phyloP scores from a whole-genome alignment of 768 basidiomycete genomes.

The Suillus placidus region DNA sequence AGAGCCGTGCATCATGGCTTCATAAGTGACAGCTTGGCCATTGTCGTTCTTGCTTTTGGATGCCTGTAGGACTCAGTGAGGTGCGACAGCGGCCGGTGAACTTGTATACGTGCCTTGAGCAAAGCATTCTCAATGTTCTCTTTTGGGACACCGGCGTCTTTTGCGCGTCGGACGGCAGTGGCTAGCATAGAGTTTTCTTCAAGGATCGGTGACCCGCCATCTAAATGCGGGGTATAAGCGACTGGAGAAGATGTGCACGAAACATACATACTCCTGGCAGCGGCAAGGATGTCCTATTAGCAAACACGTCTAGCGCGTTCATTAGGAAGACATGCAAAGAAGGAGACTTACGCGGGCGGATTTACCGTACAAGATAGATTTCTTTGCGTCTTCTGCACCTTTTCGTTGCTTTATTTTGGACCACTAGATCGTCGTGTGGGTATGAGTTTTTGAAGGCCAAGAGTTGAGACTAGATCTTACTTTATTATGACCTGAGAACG shows the following conservation, averaged over 20 bases:
- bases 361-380: constrained; percentile 58
- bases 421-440: constrained; percentile 48
- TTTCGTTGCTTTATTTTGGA: constrained; percentile 78
- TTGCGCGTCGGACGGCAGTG: constrained; percentile 55
- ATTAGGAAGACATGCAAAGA: constrained; percentile 3
- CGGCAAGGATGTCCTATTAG: constrained; percentile 59
- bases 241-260: background rate
- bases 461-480: constrained; percentile 21
- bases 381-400: constrained; percentile 63
- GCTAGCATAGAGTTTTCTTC: constrained; percentile 56
- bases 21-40: constrained; percentile 56
- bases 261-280: constrained; percentile 54
- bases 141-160: constrained; percentile 62
- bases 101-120: constrained; percentile 44
- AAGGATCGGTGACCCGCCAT: constrained; percentile 58
- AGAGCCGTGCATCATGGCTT: constrained; percentile 60
- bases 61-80: constrained; percentile 31
- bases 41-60: constrained; percentile 51
- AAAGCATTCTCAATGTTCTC: constrained; percentile 70
- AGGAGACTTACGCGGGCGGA: constrained; percentile 50
- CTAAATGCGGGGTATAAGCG: constrained; percentile 34
- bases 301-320: constrained; percentile 8
- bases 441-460: background rate
- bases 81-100: background rate
- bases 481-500: constrained; percentile 45